phyloP scores from a whole-genome alignment of 1,284 basidiomycete species.

The Xerocomus minutiporus region DNA sequence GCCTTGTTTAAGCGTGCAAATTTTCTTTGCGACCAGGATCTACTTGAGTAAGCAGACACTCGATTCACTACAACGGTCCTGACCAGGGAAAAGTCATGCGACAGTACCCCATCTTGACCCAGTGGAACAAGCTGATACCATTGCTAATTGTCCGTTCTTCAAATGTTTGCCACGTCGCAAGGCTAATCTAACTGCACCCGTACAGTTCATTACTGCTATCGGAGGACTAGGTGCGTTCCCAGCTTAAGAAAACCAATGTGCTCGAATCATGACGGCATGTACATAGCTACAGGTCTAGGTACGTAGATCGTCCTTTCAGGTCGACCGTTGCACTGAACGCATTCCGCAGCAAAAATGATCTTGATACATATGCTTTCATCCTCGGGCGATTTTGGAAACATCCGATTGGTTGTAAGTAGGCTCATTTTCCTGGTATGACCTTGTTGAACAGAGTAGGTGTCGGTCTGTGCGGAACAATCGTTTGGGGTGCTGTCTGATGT shows the following conservation, averaged over 20 bases:
- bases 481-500: slow-evolving; percentile 4
- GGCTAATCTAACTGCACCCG: not conserved
- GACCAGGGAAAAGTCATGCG: slow-evolving; percentile 1
- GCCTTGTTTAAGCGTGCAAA: slow-evolving; percentile 1
- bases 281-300: slow-evolving; percentile 8
- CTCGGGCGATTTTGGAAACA: not conserved
- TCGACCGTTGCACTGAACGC: not conserved
- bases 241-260: not conserved
- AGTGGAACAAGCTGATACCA: not conserved
- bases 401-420: not conserved
- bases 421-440: not conserved
- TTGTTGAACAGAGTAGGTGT: not conserved
- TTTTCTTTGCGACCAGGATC: slow-evolving; percentile 7
- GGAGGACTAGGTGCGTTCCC: slow-evolving; percentile 1
- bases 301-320: not conserved
- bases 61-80: not conserved
- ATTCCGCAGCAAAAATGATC: not conserved
- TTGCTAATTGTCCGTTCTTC: slow-evolving; percentile 4
- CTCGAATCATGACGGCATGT: not conserved
- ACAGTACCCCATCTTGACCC: slow-evolving; percentile 4
- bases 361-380: not conserved
- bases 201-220: not conserved
- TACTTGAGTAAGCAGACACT: slow-evolving; percentile 5
- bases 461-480: slow-evolving; percentile 3
- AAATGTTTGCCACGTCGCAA: not conserved